Evolutionary conservation across 2,329 filamentous ascomycete genomes (phyloP).

Genomic region (Cladosporium sphaerospermum): DNA sequence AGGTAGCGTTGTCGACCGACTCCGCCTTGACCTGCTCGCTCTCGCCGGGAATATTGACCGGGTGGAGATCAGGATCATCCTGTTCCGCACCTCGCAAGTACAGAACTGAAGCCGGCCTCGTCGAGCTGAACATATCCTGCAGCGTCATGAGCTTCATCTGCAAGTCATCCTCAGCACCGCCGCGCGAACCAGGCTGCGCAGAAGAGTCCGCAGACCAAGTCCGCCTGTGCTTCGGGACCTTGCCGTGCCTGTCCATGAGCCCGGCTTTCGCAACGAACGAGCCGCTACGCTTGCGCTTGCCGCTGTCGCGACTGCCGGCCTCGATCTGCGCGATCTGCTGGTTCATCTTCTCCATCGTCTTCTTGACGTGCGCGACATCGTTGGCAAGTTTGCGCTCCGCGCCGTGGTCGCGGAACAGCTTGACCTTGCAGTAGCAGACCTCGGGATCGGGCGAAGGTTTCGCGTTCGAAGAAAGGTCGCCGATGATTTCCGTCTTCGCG

Average conservation of each 20-base stretch:
- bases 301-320: conserved; percentile 52
- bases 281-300: conserved; percentile 55
- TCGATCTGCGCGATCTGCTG: conserved; percentile 79
- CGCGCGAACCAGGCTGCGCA: conserved; percentile 38
- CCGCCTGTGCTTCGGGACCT: conserved; percentile 81
- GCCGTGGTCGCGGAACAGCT: conserved; percentile 92
- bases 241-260: conserved; percentile 58
- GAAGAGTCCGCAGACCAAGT: conserved; percentile 91
- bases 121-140: conserved; percentile 86
- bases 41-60: conserved; percentile 67
- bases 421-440: conserved; percentile 92
- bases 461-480: conserved; percentile 40
- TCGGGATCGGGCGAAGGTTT: conserved; percentile 43
- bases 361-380: conserved; percentile 89
- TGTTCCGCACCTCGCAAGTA: conserved; percentile 70
- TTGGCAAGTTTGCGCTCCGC: conserved; percentile 93
- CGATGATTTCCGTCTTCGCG: conserved; percentile 74
- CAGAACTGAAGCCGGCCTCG: conserved; percentile 68
- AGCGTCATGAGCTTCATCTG: conserved; percentile 71
- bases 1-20: conserved; percentile 39
- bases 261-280: conserved; percentile 39
- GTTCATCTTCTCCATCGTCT: conserved; percentile 92
- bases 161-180: conserved; percentile 59
- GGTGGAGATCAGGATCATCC: conserved; percentile 74
- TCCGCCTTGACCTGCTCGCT: conserved; percentile 50